Percentiles rank a stretch among this genome's conserved stretches.
Conservation (phyloP, 345 rosid genomes). For the Laguncularia racemosa region DNA sequence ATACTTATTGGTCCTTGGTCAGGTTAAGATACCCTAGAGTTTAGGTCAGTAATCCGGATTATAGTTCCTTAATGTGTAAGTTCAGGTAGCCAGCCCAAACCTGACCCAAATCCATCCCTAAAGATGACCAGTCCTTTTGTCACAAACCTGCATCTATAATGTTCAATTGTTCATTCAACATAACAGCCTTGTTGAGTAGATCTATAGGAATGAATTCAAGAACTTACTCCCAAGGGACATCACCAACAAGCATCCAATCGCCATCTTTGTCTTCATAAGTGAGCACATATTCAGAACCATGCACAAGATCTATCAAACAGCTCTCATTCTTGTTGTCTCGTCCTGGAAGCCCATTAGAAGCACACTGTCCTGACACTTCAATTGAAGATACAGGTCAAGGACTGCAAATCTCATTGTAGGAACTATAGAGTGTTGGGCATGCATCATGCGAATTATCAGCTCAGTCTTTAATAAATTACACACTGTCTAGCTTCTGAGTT, state of each 20-base stretch:
- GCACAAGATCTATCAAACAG: slow-evolving; percentile 35
- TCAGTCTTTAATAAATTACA: background rate
- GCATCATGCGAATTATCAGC: too few species aligned
- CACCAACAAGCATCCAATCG: slow-evolving; percentile 67
- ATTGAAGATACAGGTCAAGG: slow-evolving; percentile 6
- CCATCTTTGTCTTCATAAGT: slow-evolving; percentile 53
- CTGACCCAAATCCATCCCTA: too few species aligned
- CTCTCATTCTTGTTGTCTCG: slow-evolving; percentile 30
- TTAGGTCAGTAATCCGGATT: too few species aligned
- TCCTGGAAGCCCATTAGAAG: slow-evolving; percentile 33
- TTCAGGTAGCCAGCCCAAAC: too few species aligned
- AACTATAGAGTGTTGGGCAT: background rate
- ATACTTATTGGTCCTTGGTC: too few species aligned
- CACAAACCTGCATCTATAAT: too few species aligned
- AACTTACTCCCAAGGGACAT: slow-evolving; percentile 58
- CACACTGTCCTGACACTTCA: slow-evolving; percentile 34
- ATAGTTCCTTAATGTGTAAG: too few species aligned
- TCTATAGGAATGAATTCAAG: background rate
- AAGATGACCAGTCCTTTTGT: too few species aligned
- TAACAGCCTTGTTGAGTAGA: background rate
- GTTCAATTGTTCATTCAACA: too few species aligned
- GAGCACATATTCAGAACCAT: slow-evolving; percentile 45
- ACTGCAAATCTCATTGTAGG: slow-evolving; percentile 5
- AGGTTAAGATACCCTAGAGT: too few species aligned
- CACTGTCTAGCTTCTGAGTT: too few species aligned